phyloP scores from a whole-genome alignment of 768 basidiomycete genomes.

The Tubosaeta sp. region DNA sequence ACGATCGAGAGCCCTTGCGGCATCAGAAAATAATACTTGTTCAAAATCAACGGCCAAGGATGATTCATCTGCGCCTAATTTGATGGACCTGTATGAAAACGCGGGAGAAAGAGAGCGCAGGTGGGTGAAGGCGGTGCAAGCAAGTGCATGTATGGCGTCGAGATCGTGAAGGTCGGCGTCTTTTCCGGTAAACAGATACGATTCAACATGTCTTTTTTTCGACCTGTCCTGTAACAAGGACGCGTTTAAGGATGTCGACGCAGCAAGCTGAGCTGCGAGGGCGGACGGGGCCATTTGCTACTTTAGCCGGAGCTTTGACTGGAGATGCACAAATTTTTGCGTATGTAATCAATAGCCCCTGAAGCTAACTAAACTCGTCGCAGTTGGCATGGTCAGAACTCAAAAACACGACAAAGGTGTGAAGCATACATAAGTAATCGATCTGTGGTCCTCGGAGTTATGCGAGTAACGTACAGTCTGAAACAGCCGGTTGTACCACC shows the following conservation, averaged over 20 bases:
- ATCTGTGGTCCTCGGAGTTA: too few relatives aligned
- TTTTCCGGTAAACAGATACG: slow-evolving; percentile 83
- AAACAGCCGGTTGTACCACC: too few relatives aligned
- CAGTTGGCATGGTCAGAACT: too few relatives aligned
- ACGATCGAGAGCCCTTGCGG: slow-evolving; percentile 70
- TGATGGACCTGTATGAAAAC: slow-evolving; percentile 30
- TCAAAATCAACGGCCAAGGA: slow-evolving; percentile 46
- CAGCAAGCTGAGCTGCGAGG: slow-evolving; percentile 78
- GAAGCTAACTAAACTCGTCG: neutral
- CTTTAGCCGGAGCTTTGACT: neutral
- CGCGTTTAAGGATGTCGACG: slow-evolving; percentile 75
- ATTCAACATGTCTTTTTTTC: slow-evolving; percentile 58
- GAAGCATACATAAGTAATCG: too few relatives aligned
- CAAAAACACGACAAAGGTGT: too few relatives aligned
- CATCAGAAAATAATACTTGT: slow-evolving; percentile 73
- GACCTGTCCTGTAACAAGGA: slow-evolving; percentile 62
- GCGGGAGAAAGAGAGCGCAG: slow-evolving; percentile 57
- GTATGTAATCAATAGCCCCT: slow-evolving; percentile 10
- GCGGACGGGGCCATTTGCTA: slow-evolving; percentile 50
- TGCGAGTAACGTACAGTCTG: too few relatives aligned
- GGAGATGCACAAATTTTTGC: neutral
- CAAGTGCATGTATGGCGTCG: slow-evolving; percentile 80
- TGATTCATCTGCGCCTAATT: slow-evolving; percentile 15
- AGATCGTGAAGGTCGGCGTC: slow-evolving; percentile 86
- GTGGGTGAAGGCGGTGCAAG: slow-evolving; percentile 71